phyloP scores from a whole-genome alignment of 805 yeast genomes.

The Allodekkera sacchari region DNA sequence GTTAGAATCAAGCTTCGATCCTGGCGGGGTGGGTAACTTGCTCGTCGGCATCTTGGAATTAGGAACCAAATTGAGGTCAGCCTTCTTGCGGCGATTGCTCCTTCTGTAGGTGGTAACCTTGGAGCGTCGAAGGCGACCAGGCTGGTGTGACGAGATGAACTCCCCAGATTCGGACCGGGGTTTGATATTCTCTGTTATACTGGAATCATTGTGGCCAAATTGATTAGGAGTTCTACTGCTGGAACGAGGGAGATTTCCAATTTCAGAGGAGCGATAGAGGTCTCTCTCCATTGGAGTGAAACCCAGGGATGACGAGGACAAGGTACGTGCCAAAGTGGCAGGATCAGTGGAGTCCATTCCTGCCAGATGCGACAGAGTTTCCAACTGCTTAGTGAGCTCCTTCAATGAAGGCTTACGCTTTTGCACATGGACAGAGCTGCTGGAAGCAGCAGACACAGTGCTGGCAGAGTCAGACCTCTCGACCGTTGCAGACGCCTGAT shows the following conservation, averaged over 20 bases:
- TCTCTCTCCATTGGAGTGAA: constrained; percentile 41
- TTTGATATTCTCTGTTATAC: no score
- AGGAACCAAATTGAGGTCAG: no score
- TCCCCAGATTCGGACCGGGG: no score
- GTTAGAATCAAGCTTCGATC: no score
- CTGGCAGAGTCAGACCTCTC: not conserved
- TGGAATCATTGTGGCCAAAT: no score
- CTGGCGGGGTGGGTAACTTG: constrained; percentile 9
- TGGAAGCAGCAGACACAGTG: constrained; percentile 3
- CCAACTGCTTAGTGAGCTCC: constrained; percentile 68
- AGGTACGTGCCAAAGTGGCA: constrained; percentile 69
- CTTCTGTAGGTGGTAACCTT: no score
- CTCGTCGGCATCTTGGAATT: constrained; percentile 7
- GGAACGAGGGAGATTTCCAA: no score
- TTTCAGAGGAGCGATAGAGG: constrained; percentile 26
- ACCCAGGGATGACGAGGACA: constrained; percentile 63
- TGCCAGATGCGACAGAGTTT: constrained; percentile 64
- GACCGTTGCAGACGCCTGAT: constrained; percentile 1
- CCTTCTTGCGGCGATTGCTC: no score
- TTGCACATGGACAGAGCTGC: constrained; percentile 5
- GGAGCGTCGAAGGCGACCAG: no score
- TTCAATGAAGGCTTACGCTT: constrained; percentile 48
- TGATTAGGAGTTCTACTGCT: no score
- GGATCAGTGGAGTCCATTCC: constrained; percentile 78
- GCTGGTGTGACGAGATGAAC: no score